Evolutionary conservation across 1,284 basidiomycete genomes (phyloP), one percentile per base, ranked within the genome.

Genomic region (Naganishia sp.): DNA sequence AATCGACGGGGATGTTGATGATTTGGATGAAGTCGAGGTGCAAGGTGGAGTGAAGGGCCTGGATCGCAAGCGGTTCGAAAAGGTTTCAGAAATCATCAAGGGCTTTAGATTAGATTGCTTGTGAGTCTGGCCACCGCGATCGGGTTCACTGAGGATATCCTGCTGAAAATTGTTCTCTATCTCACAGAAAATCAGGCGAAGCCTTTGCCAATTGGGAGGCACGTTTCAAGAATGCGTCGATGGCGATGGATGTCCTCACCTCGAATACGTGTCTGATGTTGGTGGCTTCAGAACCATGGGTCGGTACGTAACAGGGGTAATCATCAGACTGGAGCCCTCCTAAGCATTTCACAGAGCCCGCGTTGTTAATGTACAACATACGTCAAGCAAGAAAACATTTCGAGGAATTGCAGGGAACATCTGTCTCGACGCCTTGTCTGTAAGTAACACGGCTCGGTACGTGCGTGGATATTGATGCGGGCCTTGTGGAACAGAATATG

Each of bases 81-180:
- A 94, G 69, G 94, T 95, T 32, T 94, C 90, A 7, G 93, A 97
- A 77, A 85, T 97, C 67, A 88, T 98, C 81, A 98, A 98, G 80
- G 87, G 88, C 3, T 96, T 98, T 83, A 94, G 96, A 75, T 87
- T 91, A 72, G 88, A 90, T 15, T 96, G 93, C 79, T 85, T 88
- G 71, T 90, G 86, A 70, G 86, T 88, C 3, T 11, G 3, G 45
- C 10, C 18, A 17, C n/a, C 31, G 6, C 5, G 3, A 11, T 31
- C 6, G 13, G 52, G 35, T 3, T 2, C 31, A 39, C 35, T 9
- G 35, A 39, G 7, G 35, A 28, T 0, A 39, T 39, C 35, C 18
- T 11, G 17, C 52, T 54, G 52, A 54, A 11, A 1, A 41, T 13
- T 32, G 17, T 18, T 73, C 39, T 35, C 31, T 6, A 31, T 52